A percentile compares a stretch with the other conserved stretches of the same genome.
phyloP scores from a whole-genome alignment of 2,329 filamentous ascomycete species.

The Monosporascus sp. region DNA sequence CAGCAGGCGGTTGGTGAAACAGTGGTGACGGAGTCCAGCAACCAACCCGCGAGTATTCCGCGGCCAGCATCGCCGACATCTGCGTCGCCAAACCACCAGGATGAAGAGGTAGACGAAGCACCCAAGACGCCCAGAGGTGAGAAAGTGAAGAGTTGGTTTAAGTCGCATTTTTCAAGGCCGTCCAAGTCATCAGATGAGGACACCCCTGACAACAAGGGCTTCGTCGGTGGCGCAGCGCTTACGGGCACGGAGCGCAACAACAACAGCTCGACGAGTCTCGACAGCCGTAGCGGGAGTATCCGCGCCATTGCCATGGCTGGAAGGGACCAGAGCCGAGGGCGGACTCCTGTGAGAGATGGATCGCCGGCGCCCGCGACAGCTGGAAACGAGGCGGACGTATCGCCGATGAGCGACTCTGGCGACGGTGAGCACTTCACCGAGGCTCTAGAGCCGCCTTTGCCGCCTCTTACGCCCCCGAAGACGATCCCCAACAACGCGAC shows the following conservation, averaged over 20 bases:
- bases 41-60: slow-evolving; percentile 18
- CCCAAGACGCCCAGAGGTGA: slow-evolving; percentile 16
- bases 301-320: slow-evolving; percentile 44
- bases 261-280: slow-evolving; percentile 39
- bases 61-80: slow-evolving; percentile 2
- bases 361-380: neutral
- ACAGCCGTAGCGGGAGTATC: slow-evolving; percentile 37
- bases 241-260: slow-evolving; percentile 35
- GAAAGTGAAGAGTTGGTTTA: slow-evolving; percentile 49
- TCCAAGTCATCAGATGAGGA: slow-evolving; percentile 36
- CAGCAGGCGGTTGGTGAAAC: slow-evolving; percentile 6
- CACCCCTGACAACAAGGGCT: slow-evolving; percentile 28
- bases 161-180: slow-evolving; percentile 44
- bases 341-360: slow-evolving; percentile 14
- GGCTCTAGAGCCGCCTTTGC: slow-evolving; percentile 40
- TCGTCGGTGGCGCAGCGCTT: slow-evolving; percentile 47
- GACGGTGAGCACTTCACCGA: slow-evolving; percentile 33
- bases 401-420: slow-evolving; percentile 26
- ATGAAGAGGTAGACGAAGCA: slow-evolving; percentile 6
- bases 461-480: slow-evolving; percentile 32
- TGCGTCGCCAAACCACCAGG: neutral
- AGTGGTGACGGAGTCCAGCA: slow-evolving; percentile 17
- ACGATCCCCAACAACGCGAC: slow-evolving; percentile 29
- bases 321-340: slow-evolving; percentile 18
- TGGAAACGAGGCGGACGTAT: slow-evolving; percentile 10